These are phyloP conservation scores for Coemansia sp. DNA, from an alignment of 192 early-diverging fungal genomes.

Conservation along the genomic window DNA sequence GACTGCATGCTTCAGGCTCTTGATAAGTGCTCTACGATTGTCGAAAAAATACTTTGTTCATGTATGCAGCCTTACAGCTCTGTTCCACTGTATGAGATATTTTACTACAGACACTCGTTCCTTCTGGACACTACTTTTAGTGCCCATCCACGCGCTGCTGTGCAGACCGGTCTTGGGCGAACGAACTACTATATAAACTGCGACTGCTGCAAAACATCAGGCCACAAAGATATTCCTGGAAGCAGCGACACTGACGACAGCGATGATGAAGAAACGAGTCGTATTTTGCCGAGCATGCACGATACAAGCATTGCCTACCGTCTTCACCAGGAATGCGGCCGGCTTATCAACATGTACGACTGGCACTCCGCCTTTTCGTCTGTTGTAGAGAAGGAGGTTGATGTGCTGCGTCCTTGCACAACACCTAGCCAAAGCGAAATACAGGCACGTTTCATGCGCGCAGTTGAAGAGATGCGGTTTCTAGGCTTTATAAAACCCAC, in stretches of 20 bases:
- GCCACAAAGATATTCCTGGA: slow-evolving; percentile 1
- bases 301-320: slow-evolving; percentile 91
- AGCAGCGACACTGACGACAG: slow-evolving; percentile 27
- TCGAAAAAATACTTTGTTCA: slow-evolving; percentile 29
- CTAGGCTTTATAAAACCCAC: slow-evolving; percentile 91
- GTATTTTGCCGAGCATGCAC: slow-evolving; percentile 65
- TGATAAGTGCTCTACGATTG: slow-evolving; percentile 28
- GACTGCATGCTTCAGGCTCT: slow-evolving; percentile 39
- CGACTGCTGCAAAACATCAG: slow-evolving; percentile 64
- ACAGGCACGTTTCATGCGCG: slow-evolving; percentile 83
- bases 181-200: slow-evolving; percentile 80
- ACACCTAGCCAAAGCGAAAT: slow-evolving; percentile 56
- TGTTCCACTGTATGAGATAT: slow-evolving; percentile 72
- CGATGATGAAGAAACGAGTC: slow-evolving; percentile 39
- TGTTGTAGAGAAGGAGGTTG: slow-evolving; percentile 67
- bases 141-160: slow-evolving; percentile 78
- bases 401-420: slow-evolving; percentile 3
- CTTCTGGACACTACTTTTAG: slow-evolving; percentile 80
- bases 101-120: slow-evolving; percentile 75
- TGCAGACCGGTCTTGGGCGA: slow-evolving; percentile 83
- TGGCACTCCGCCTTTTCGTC: slow-evolving; percentile 84
- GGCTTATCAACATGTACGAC: slow-evolving; percentile 93
- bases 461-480: slow-evolving; percentile 84
- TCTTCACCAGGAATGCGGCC: slow-evolving; percentile 88
- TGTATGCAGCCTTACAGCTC: slow-evolving; percentile 61